Percentiles rank a stretch among this genome's conserved stretches.
These are phyloP conservation scores for Xylaria scruposa DNA, from an alignment of 495 filamentous ascomycete species.

Conservation along the genomic window DNA sequence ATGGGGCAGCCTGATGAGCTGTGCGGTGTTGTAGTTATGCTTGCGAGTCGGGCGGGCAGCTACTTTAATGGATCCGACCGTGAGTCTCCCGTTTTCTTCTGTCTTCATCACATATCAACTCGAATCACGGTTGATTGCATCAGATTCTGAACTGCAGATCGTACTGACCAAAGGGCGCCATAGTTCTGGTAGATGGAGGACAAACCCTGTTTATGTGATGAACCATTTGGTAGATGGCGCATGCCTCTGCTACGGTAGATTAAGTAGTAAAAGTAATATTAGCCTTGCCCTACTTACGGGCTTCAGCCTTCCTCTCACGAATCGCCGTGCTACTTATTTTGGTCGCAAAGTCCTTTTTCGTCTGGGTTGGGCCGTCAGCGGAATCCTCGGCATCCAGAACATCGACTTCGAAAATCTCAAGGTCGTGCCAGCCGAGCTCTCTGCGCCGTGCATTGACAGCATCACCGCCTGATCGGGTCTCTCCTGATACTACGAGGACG, in stretches of 20 bases:
- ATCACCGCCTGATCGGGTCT: slow-evolving; percentile 83
- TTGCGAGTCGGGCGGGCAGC: slow-evolving; percentile 66
- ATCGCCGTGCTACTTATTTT: slow-evolving; percentile 91
- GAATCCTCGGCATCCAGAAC: slow-evolving; percentile 76
- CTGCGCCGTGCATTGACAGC: slow-evolving; percentile 81
- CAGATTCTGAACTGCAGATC: neutral
- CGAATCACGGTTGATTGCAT: neutral
- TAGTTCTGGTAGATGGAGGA: slow-evolving; percentile 48
- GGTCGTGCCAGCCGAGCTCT: slow-evolving; percentile 75
- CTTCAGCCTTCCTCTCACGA: slow-evolving; percentile 54
- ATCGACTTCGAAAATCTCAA: slow-evolving; percentile 91
- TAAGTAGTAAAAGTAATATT: neutral
- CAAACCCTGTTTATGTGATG: slow-evolving; percentile 45
- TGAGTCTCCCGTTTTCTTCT: neutral
- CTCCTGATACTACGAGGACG: slow-evolving; percentile 85
- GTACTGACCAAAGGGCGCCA: neutral
- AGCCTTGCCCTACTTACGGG: slow-evolving; percentile 26
- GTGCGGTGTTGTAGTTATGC: slow-evolving; percentile 69
- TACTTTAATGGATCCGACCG: slow-evolving; percentile 69
- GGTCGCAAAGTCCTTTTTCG: slow-evolving; percentile 69
- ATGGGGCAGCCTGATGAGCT: slow-evolving; percentile 72
- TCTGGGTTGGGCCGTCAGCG: slow-evolving; percentile 49
- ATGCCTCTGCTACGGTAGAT: neutral
- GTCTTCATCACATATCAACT: neutral
- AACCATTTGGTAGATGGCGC: neutral